Base-by-base conservation (phyloP, 75 land plant genomes). In the Azolla pinnata region DNA sequence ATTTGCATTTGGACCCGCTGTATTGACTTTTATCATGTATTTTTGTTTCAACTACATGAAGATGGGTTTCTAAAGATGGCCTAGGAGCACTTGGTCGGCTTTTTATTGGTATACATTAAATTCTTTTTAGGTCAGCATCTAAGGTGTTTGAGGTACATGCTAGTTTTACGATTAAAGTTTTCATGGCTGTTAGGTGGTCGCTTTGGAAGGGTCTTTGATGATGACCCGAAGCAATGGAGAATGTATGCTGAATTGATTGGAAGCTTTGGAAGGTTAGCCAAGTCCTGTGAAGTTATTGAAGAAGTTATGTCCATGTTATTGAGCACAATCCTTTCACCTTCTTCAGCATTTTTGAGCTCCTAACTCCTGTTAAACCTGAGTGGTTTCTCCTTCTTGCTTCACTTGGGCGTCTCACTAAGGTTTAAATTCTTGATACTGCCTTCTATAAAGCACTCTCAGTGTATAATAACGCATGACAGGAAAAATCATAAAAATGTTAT, bases 1-100 rank as follows among this genome's bases (percentile, higher is more conserved):
- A 7, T 50, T 8, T 50, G 24, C 53, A 7, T 7, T 50, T 50
- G 19, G 19, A 17, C 53, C 4, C 25, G 4, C 61, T 33, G 17
- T 18, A 29, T 30, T 24, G 8, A 23, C 27, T 25, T 56, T 35
- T 5, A 35, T 12, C 40, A 35, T 35, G 5, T 35, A 35, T 35
- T 5, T 5, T 35, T n/a, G n/a, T n/a, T n/a, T n/a, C n/a, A n/a
- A n/a, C n/a, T 14, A 46, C 14, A 4, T 46, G 60, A 68, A 95
- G 97, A 73, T 95, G 99, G 99, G 97, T 95, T 42, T 81, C 88
- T 52, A 95, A 86, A 73, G 97, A 90, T 78, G 99, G 99, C 19
- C 76, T 95, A 62, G 99, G 99, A 62, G 81, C 99, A 63, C 55
- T 95, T 59, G 99, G 99, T 32, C 96, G 99, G 54, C 70, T 95